Evolutionary conservation across 495 filamentous ascomycete species (phyloP).

Genomic region (Aspergillus carlsbadensis): DNA sequence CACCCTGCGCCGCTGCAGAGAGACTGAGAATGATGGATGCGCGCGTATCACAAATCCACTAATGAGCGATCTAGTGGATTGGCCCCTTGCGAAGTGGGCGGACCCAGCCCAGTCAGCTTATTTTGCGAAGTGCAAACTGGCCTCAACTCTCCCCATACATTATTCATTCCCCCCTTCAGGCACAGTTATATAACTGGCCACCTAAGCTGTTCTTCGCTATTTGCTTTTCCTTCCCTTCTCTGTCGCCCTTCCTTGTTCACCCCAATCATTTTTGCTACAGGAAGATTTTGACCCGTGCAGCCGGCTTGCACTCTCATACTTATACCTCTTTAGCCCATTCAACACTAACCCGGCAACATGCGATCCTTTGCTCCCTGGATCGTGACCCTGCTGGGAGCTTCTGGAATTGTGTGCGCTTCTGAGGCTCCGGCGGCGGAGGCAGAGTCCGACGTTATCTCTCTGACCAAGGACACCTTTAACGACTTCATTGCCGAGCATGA

Average conservation of each 20-base stretch:
- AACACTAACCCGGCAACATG: constrained; percentile 43
- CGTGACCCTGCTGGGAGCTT: constrained; percentile 59
- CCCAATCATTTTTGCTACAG: not conserved
- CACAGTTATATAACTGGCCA: constrained; percentile 23
- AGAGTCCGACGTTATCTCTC: constrained; percentile 73
- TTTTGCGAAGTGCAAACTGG: constrained; percentile 51
- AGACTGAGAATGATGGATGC: not conserved
- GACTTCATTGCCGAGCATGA: constrained; percentile 82
- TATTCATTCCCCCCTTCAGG: constrained; percentile 11
- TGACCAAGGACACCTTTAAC: constrained; percentile 83
- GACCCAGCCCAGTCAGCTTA: constrained; percentile 25
- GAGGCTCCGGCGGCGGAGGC: constrained; percentile 52
- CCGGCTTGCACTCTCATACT: not conserved
- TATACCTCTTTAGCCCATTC: not conserved
- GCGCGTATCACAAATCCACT: not conserved
- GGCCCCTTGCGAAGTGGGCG: constrained; percentile 25
- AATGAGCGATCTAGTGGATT: not conserved
- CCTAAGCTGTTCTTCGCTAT: constrained; percentile 9
- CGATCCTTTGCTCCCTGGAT: constrained; percentile 54
- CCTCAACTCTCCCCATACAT: constrained; percentile 35
- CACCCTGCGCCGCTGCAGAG: not conserved
- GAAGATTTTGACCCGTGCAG: not conserved
- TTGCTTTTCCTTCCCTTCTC: constrained; percentile 11
- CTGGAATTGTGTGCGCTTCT: constrained; percentile 61
- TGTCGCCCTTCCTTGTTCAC: not conserved